phyloP scores from a whole-genome alignment of 1,284 basidiomycete species.

The Fomitopsis betulina region DNA sequence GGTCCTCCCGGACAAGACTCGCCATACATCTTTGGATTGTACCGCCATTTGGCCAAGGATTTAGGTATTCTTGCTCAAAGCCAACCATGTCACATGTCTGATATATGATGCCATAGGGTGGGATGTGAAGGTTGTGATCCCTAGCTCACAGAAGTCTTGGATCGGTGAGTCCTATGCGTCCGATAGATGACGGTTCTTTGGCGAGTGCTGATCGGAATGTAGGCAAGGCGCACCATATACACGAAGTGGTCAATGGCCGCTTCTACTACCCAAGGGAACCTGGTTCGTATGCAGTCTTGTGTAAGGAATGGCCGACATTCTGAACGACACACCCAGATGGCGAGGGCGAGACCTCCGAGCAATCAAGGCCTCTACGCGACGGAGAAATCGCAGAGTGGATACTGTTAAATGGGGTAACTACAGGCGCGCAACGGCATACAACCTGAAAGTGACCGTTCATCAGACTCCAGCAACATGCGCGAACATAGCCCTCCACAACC shows the following conservation, averaged over 20 bases:
- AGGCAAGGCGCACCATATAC: conserved; percentile 86
- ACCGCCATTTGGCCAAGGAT: conserved; percentile 56
- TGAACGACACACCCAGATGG: conserved; percentile 47
- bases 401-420: conserved; percentile 71
- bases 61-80: conserved; percentile 45
- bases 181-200: background rate
- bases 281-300: conserved; percentile 29
- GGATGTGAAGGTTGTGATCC: conserved; percentile 87
- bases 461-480: conserved; percentile 90
- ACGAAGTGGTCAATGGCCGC: conserved; percentile 66
- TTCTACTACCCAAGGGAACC: conserved; percentile 80
- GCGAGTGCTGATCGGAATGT: conserved; percentile 7
- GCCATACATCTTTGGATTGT: conserved; percentile 82
- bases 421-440: background rate
- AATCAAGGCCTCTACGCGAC: conserved; percentile 63
- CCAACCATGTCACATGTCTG: background rate
- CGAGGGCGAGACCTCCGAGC: conserved; percentile 59
- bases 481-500: conserved; percentile 84
- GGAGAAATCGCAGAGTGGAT: conserved; percentile 87
- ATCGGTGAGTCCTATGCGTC: conserved; percentile 48
- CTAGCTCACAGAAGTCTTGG: conserved; percentile 89
- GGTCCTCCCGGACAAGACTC: conserved; percentile 79
- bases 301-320: too few relatives aligned
- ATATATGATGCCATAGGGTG: conserved; percentile 45
- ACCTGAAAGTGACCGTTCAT: background rate